Base-by-base conservation (phyloP, 1,139 yeast genomes). In the Hyphopichia wangnamkhiaoensis region DNA sequence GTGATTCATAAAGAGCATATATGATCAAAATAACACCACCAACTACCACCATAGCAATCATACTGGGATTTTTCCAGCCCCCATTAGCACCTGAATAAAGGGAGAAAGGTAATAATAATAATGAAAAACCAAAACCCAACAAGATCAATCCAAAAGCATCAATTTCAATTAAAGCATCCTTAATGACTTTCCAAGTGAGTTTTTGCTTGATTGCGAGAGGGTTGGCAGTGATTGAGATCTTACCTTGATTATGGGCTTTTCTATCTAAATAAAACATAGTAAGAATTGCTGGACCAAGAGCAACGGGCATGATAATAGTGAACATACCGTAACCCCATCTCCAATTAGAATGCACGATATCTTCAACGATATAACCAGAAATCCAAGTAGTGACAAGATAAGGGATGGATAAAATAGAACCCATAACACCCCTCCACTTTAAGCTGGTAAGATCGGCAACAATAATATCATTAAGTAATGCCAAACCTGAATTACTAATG, bases 281-380 rank as follows among this genome's bases (percentile, higher is more conserved):
- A 5, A 40, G 20, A 25, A 63, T 49, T 6, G 63, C 60, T 15
- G 71, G 71, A 8, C 46, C 32, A 16, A 59, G 38, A 10, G 56
- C 52, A 2, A 49, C 65, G 5, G 71, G 70, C 38, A 62, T 55
- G 24, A 65, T 57, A 30, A 66, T 62, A 23, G 63, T 58, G 42
- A 61, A 63, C 66, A 63, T 61, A 40, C 68, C 69, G 42, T 61
- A 63, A 35, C 69, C 70, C 69, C 68, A 64, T 50, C 68, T 55
- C 68, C 68, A 64, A 38, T 58, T 60, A 24, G 38, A 28, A 12
- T 40, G 44, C n/a, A 56, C 42, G 16, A 65, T 46, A 14, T 59
- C 54, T 3, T 54, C 48, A 15, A 56, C 67, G 38, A 65, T 62
- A 16, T 52, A 51, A 16, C 67, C 67, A 4, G 67, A 48, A 37